These are phyloP conservation scores for Lodderomyces metapsilosis DNA, from an alignment of 1,139 yeast genomes.

Conservation along the genomic window DNA sequence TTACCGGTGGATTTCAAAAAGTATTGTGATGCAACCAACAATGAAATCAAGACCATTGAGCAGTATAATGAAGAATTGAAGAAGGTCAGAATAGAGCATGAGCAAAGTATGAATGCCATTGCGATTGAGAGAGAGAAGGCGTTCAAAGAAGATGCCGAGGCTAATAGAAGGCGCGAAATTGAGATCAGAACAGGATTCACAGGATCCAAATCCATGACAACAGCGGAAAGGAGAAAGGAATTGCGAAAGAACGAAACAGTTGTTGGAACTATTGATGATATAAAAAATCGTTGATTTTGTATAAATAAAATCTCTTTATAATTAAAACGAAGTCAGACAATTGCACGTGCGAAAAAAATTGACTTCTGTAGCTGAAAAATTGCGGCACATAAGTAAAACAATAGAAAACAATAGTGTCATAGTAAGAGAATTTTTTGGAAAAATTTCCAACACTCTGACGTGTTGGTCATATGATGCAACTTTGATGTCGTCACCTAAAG, in stretches of 20 bases:
- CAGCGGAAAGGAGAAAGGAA: conserved; percentile 53
- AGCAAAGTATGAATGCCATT: conserved; percentile 51
- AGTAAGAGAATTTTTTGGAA: background rate
- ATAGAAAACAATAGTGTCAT: background rate
- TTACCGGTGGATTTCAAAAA: conserved; percentile 62
- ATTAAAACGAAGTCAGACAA: background rate
- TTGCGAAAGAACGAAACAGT: conserved; percentile 68
- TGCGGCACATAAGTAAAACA: background rate
- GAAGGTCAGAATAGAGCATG: conserved; percentile 49
- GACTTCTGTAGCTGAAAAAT: too few relatives aligned
- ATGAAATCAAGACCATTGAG: conserved; percentile 33
- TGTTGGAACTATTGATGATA: conserved; percentile 59
- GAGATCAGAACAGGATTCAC: conserved; percentile 44
- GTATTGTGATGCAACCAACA: conserved; percentile 45
- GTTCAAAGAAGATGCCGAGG: conserved; percentile 52
- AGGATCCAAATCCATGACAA: conserved; percentile 42
- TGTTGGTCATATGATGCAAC: background rate
- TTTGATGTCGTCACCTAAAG: conserved; percentile 32
- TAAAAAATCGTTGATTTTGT: conserved; percentile 12
- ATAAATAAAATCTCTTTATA: background rate
- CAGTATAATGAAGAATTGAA: conserved; percentile 53
- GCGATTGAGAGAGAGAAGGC: conserved; percentile 52
- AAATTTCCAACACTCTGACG: background rate
- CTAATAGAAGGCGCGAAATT: conserved; percentile 40
- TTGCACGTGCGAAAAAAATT: background rate